Evolutionary conservation across 768 basidiomycete species (phyloP).

Genomic region (Leccinum fibrillosum): DNA sequence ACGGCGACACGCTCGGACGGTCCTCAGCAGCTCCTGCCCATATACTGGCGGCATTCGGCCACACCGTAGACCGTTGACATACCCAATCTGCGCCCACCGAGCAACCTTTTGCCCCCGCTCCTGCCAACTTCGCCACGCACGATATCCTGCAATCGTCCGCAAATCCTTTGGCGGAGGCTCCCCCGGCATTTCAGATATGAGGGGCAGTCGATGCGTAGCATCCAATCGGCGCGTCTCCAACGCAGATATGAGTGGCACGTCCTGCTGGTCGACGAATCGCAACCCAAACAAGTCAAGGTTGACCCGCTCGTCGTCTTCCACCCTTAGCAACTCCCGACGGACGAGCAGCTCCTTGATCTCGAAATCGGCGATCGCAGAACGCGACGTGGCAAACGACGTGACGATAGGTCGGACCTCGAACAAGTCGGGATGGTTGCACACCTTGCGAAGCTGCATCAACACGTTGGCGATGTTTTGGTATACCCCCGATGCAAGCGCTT

Average conservation of each 20-base stretch:
- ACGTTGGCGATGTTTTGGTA: slow-evolving; percentile 92
- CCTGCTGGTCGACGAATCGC: slow-evolving; percentile 55
- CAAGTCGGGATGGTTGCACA: slow-evolving; percentile 91
- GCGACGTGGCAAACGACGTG: slow-evolving; percentile 71
- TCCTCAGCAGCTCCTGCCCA: slow-evolving; percentile 43
- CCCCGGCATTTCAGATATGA: slow-evolving; percentile 51
- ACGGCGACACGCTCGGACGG: slow-evolving; percentile 36
- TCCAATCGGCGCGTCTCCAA: slow-evolving; percentile 54
- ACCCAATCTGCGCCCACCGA: slow-evolving; percentile 68
- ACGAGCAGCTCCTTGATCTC: slow-evolving; percentile 87
- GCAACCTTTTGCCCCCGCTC: slow-evolving; percentile 49
- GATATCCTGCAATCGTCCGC: slow-evolving; percentile 73
- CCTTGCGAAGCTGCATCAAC: slow-evolving; percentile 97
- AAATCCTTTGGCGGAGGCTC: slow-evolving; percentile 71
- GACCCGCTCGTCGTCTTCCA: slow-evolving; percentile 47
- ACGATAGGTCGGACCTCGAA: slow-evolving; percentile 87
- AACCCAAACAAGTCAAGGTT: slow-evolving; percentile 67
- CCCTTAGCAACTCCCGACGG: slow-evolving; percentile 65
- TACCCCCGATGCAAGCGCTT: slow-evolving; percentile 79
- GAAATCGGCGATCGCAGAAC: slow-evolving; percentile 73
- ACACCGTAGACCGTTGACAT: slow-evolving; percentile 75
- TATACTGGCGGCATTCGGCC: slow-evolving; percentile 44
- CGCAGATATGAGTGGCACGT: slow-evolving; percentile 51
- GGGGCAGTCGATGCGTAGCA: slow-evolving; percentile 53
- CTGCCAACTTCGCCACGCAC: slow-evolving; percentile 45